These are phyloP conservation scores for Annulohypoxylon truncatum DNA, from an alignment of 2,329 filamentous ascomycete genomes.

Conservation along the genomic window DNA sequence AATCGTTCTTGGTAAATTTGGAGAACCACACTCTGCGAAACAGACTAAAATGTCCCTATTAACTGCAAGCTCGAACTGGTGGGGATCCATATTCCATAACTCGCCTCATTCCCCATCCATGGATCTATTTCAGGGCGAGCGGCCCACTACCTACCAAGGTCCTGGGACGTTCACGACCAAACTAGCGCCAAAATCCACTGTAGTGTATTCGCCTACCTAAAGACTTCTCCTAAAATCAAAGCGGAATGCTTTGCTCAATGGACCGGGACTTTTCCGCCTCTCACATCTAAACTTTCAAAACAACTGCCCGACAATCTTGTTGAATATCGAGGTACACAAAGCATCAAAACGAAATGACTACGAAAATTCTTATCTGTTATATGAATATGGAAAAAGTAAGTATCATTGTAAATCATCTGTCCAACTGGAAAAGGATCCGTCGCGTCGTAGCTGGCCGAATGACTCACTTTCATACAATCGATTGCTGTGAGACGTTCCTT, in stretches of 20 bases:
- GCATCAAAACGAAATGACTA: neutral
- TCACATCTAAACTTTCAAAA: neutral
- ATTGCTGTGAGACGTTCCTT: neutral
- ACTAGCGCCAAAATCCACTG: neutral
- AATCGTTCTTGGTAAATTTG: neutral
- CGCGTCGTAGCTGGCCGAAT: conserved; percentile 3
- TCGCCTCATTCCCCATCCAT: neutral
- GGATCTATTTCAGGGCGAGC: conserved; percentile 2
- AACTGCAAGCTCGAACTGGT: neutral
- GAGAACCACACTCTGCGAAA: neutral
- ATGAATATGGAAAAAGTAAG: neutral
- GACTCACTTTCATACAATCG: conserved; percentile 16
- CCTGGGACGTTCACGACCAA: conserved; percentile 2
- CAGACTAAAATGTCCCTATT: neutral
- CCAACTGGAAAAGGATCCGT: neutral
- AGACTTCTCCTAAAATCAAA: neutral
- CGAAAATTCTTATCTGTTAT: neutral
- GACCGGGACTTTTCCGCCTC: neutral
- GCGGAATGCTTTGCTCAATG: neutral
- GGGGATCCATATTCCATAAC: neutral
- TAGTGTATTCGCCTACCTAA: neutral
- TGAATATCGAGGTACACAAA: neutral
- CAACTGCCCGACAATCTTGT: neutral
- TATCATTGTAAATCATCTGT: neutral
- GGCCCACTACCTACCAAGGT: neutral